phyloP scores from a whole-genome alignment of 2,329 filamentous ascomycete species.

The Onygenales sp. region DNA sequence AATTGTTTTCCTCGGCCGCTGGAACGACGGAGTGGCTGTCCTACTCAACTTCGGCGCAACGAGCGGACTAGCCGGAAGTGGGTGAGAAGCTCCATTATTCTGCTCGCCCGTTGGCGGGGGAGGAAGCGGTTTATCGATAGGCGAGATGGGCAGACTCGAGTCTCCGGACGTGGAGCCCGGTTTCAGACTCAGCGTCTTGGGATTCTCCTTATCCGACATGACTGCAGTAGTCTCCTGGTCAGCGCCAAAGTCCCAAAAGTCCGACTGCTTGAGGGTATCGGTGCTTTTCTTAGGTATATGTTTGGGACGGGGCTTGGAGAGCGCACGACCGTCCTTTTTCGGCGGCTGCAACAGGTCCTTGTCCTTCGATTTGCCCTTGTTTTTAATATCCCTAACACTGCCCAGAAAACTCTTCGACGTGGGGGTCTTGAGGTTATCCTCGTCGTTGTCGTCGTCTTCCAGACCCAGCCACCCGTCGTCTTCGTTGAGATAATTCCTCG shows the following conservation, averaged over 20 bases:
- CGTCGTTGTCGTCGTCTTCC: constrained; percentile 28
- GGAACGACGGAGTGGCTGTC: constrained; percentile 15
- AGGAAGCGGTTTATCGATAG: constrained; percentile 32
- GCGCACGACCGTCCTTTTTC: background rate
- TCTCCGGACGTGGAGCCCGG: background rate
- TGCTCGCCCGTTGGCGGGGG: constrained; percentile 21
- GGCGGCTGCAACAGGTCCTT: constrained; percentile 7
- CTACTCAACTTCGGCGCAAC: background rate
- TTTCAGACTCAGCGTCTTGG: constrained; percentile 10
- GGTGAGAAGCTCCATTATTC: constrained; percentile 7
- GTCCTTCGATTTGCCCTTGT: constrained; percentile 5
- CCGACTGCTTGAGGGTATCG: constrained; percentile 34
- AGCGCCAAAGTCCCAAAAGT: constrained; percentile 37
- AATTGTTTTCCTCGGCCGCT: constrained; percentile 56
- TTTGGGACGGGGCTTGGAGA: constrained; percentile 20
- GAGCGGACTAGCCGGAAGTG: constrained; percentile 7
- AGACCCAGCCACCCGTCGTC: constrained; percentile 37
- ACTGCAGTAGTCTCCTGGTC: constrained; percentile 26
- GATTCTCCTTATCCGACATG: constrained; percentile 24
- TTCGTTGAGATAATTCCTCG: constrained; percentile 31
- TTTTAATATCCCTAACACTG: no score
- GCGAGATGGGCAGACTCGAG: constrained; percentile 14
- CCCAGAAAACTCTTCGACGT: constrained; percentile 14
- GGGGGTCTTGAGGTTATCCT: constrained; percentile 31
- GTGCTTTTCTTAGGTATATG: constrained; percentile 29